Evolutionary conservation across 1,139 yeast genomes (phyloP).

Genomic region (Nematodospora anomalae): DNA sequence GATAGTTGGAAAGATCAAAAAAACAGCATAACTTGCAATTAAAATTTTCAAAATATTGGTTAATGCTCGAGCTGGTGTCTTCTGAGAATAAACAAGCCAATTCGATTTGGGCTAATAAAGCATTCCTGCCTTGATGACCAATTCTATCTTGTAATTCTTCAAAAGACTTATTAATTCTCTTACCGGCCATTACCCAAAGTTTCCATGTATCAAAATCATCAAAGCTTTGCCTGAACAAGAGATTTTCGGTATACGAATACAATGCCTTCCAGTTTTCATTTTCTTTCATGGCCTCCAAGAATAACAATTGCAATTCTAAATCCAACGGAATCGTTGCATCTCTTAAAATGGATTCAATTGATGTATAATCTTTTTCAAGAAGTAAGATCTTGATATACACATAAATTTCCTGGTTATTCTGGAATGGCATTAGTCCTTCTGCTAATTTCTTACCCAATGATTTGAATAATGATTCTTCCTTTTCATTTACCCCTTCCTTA

Average conservation of each 20-base stretch:
- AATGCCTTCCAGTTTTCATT: slow-evolving; percentile 43
- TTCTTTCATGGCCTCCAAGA: slow-evolving; percentile 45
- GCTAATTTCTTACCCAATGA: slow-evolving; percentile 56
- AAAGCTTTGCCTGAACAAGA: slow-evolving; percentile 44
- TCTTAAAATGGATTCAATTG: slow-evolving; percentile 30
- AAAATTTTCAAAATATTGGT: slow-evolving; percentile 42
- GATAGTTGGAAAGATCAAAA: slow-evolving; percentile 51
- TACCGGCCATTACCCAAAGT: slow-evolving; percentile 45
- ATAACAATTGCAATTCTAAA: slow-evolving; percentile 56
- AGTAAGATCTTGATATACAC: slow-evolving; percentile 50
- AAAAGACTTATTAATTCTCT: slow-evolving; percentile 26
- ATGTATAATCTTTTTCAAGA: slow-evolving; percentile 28
- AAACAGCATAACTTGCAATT: slow-evolving; percentile 61
- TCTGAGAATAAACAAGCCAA: slow-evolving; percentile 27
- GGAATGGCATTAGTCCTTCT: slow-evolving; percentile 43
- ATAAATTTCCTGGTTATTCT: slow-evolving; percentile 58
- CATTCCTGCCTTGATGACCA: slow-evolving; percentile 49
- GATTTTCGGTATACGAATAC: slow-evolving; percentile 27
- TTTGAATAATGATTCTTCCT: slow-evolving; percentile 50
- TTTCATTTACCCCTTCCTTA: slow-evolving; percentile 18
- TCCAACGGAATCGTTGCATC: slow-evolving; percentile 40
- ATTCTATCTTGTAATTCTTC: slow-evolving; percentile 27
- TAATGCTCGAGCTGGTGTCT: slow-evolving; percentile 25
- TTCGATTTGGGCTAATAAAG: slow-evolving; percentile 55
- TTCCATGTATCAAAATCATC: slow-evolving; percentile 68